Evolutionary conservation across 2,329 filamentous ascomycete species (phyloP).

Genomic region (Thelonectria discophora): DNA sequence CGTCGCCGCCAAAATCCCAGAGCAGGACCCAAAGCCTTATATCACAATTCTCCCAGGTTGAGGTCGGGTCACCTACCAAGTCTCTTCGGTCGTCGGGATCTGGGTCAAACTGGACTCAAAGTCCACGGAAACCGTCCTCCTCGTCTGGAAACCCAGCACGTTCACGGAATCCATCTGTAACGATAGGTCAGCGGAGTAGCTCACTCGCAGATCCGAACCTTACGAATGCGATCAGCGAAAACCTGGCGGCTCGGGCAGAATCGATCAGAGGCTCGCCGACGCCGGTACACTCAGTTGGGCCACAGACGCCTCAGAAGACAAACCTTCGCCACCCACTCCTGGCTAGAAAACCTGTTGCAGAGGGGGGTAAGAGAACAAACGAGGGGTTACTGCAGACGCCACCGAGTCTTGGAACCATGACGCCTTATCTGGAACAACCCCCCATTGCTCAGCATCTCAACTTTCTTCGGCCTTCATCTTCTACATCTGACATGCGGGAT

Average conservation of each 20-base stretch:
- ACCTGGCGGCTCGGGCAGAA: conserved; percentile 26
- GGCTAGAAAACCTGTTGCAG: conserved; percentile 22
- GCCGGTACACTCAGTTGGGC: not conserved
- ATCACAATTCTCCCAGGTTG: conserved; percentile 32
- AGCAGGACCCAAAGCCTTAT: conserved; percentile 35
- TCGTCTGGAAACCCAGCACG: conserved; percentile 16
- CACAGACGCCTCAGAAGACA: conserved; percentile 8
- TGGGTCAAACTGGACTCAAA: conserved; percentile 19
- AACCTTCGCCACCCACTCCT: conserved; percentile 16
- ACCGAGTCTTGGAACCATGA: conserved; percentile 51
- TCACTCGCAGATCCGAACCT: conserved; percentile 16
- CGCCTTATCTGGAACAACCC: conserved; percentile 48
- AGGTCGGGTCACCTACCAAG: conserved; percentile 13
- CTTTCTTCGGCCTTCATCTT: conserved; percentile 47
- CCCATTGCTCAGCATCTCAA: conserved; percentile 51
- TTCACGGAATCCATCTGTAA: conserved; percentile 15
- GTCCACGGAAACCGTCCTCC: conserved; percentile 10
- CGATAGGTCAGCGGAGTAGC: not conserved
- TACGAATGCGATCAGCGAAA: conserved; percentile 31
- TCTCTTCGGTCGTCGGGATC: conserved; percentile 23
- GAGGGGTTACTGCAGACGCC: conserved; percentile 33
- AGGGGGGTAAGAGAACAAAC: not conserved
- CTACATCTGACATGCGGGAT: conserved; percentile 35
- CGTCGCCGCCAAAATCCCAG: conserved; percentile 16
- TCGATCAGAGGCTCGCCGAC: conserved; percentile 26